These are phyloP conservation scores for Wallemia mellicola DNA, from an alignment of 1,284 basidiomycete species.

Conservation along the genomic window DNA sequence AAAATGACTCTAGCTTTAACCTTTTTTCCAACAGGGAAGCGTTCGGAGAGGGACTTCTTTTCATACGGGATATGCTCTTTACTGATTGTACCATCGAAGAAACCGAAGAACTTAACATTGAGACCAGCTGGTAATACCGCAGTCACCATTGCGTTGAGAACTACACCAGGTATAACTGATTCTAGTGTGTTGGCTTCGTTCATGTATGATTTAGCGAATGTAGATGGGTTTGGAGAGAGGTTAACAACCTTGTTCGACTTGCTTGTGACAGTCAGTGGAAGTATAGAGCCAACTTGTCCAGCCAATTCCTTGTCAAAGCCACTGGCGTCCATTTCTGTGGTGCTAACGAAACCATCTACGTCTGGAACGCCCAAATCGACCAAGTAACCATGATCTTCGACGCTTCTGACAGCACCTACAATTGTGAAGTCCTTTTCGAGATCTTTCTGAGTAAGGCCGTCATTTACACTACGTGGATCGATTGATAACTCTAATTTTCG, in stretches of 20 bases:
- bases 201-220: conserved; percentile 13
- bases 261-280: conserved; percentile 32
- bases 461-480: conserved; percentile 57
- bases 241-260: conserved; percentile 28
- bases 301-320: conserved; percentile 6
- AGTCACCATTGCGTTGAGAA: conserved; percentile 64
- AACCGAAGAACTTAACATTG: conserved; percentile 69
- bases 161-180: conserved; percentile 56
- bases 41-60: conserved; percentile 18
- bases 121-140: conserved; percentile 43
- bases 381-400: conserved; percentile 85
- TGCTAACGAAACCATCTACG: conserved; percentile 45
- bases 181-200: conserved; percentile 22
- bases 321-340: conserved; percentile 26
- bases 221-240: conserved; percentile 25
- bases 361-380: conserved; percentile 53
- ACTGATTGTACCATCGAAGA: conserved; percentile 77
- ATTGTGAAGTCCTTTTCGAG: conserved; percentile 41
- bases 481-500: conserved; percentile 65
- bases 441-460: conserved; percentile 47
- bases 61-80: conserved; percentile 35
- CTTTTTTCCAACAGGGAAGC: conserved; percentile 53
- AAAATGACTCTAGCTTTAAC: conserved; percentile 67
- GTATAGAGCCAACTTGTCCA: conserved; percentile 27
- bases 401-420: conserved; percentile 38